Conservation (phyloP, 2,329 filamentous ascomycete species). For the Corynespora cassiicola region DNA sequence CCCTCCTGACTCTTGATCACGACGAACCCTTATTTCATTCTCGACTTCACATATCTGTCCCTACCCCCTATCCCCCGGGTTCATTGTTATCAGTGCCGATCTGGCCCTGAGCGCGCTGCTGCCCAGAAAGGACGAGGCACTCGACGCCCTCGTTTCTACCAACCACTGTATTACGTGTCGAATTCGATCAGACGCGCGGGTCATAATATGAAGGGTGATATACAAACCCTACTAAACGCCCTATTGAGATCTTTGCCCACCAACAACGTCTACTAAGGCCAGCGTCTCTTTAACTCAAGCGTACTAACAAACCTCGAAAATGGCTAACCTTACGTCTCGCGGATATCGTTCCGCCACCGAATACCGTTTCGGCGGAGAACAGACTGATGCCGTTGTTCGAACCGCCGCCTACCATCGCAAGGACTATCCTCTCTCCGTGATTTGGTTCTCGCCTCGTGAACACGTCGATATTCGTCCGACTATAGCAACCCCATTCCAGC, state of each 20-base stretch:
- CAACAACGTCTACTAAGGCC: constrained; percentile 1
- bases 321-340: too few relatives aligned
- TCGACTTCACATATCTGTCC: too few relatives aligned
- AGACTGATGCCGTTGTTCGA: constrained; percentile 37
- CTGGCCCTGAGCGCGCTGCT: too few relatives aligned
- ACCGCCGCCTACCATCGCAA: constrained; percentile 34
- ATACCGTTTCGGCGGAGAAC: constrained; percentile 1
- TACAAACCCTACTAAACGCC: neutral
- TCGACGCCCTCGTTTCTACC: too few relatives aligned
- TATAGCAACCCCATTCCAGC: constrained; percentile 35
- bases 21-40: too few relatives aligned
- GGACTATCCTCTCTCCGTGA: constrained; percentile 34
- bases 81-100: too few relatives aligned
- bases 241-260: neutral
- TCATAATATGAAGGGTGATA: too few relatives aligned
- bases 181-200: too few relatives aligned
- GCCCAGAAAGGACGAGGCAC: too few relatives aligned
- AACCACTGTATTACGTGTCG: too few relatives aligned
- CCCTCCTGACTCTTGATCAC: too few relatives aligned
- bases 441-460: constrained; percentile 39
- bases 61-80: too few relatives aligned
- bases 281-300: neutral
- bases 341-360: constrained; percentile 1
- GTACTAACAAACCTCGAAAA: constrained; percentile 1
- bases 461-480: constrained; percentile 32